phyloP scores from a whole-genome alignment of 306 rosid species.

The Prunus persica region DNA sequence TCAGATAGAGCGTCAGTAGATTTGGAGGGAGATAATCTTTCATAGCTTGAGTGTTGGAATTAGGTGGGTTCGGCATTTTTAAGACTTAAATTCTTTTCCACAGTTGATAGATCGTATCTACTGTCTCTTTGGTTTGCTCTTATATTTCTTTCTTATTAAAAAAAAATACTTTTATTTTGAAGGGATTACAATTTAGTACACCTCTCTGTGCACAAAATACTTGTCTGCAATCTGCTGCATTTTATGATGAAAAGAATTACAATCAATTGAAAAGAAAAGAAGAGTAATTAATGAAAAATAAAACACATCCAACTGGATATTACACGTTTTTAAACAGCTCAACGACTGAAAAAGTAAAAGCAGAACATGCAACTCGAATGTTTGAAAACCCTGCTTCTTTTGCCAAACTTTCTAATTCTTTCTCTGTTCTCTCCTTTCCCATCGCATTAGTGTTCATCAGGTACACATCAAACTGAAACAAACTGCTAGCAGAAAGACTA shows the following conservation, averaged over 20 bases:
- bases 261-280: not conserved
- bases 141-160: not conserved
- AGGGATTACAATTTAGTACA: not conserved
- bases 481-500: conserved; percentile 22
- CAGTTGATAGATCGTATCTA: not conserved
- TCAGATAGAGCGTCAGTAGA: conserved; percentile 54
- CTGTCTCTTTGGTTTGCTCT: not conserved
- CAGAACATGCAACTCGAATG: conserved; percentile 15
- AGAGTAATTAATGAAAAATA: not conserved
- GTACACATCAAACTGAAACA: conserved; percentile 22
- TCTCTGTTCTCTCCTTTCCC: conserved; percentile 16
- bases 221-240: too few relatives aligned
- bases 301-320: not conserved
- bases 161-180: not conserved
- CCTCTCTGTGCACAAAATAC: not conserved
- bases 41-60: conserved; percentile 4
- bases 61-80: not conserved
- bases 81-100: conserved; percentile 1
- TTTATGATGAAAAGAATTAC: too few relatives aligned
- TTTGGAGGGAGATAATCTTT: not conserved
- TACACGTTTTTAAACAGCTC: conserved; percentile 17
- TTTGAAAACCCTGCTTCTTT: conserved; percentile 24
- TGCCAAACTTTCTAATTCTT: conserved; percentile 14
- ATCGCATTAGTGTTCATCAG: conserved; percentile 11
- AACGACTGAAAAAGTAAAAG: conserved; percentile 13